Base-by-base conservation (phyloP, 768 basidiomycete genomes). In the Tulasnella sp. region DNA sequence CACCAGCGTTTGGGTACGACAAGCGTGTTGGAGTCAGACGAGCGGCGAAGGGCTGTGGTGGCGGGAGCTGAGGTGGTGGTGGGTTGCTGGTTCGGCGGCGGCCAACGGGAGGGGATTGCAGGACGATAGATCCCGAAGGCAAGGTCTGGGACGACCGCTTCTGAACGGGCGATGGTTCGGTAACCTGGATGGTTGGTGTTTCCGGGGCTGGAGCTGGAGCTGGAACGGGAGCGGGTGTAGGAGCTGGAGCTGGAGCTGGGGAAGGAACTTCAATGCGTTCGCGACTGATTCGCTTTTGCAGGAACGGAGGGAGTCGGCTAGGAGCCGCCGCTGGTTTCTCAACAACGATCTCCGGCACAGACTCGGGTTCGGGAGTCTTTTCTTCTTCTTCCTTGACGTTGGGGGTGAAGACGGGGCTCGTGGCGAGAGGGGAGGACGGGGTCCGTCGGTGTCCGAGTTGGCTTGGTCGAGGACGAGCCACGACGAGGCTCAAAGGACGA, bases 371-470 rank as follows among this genome's bases (percentile, higher is more conserved):
- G 39, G 73, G 73, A 38, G 73, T 40, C 73, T 74, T 46, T 74
- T 40, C 73, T n/a, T 74, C 73, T n/a, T 74, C 73, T 38, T 74
- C 73, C 39, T 74, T 31, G 73, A 74, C 18, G 24, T 34, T 62
- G 36, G 58, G 27, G 18, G 71, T 46, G 44, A 58, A 58, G 44
- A 58, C 78, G 7, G 78, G 71, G 38, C 31, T 39, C 7, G 73
- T 79, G 71, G 71, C 71, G 24, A 74, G 71, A 9, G 78, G 73
- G 2, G 78, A 79, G 7, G 78, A 79, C 10, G 78, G 78, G 8
- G 78, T 72, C 9, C 78, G 39, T 12, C 71, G 62, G 34, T 79
- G 78, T 44, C 40, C 56, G 10, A 38, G 62, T 34, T 68, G 73
- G 73, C 73, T 27, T 68, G 62, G 62, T 36, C 62, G 62, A 14